Base-by-base conservation (phyloP, 2,329 filamentous ascomycete genomes). In the Fusarium sp. region DNA sequence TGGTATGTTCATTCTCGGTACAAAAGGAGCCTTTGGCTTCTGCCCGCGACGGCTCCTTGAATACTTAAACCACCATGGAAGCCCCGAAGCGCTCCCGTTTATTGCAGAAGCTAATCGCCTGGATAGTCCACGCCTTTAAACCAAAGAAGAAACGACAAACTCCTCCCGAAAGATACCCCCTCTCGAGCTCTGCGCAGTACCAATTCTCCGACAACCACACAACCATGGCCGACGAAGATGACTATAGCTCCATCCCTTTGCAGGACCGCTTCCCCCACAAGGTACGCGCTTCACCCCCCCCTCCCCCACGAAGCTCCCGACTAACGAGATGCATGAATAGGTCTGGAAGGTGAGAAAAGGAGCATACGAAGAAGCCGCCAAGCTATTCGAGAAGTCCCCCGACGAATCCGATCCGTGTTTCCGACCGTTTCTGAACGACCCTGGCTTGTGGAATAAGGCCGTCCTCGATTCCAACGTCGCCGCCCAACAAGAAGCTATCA, bases 391-490 rank as follows among this genome's bases (percentile, higher is more conserved):
- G 81, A 87, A 90, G 68, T 95, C 95, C 7, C 92, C 94, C 70
- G 93, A 95, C 84, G 96, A 98, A 81, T 90, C 91, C 77, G 94
- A 97, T 81, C 92, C 95, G 14, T 92, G 92, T 38, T 98, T 99
- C 79, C 90, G 91, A 77, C 95, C 96, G 1, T 99, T 98, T 80
- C 85, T 97, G 70, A 91, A 93, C 81, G 97, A 99, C 76, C 88
- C 95, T 1, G 86, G 91, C 72, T 83, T 99, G 70, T 98, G 95
- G 96, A 98, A 98, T 83, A 92, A 91, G 38, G 97, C 95, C 1
- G 96, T 97, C 8, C 91, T 92, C 78, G 97, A 99, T 84, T 97
- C 95, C 64, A 99, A 99, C 79, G 97, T 99, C 68, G 97, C 96
- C 20, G 97, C 97, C 37, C 97, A 99, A 82, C 93, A 97, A 84